A percentile compares a stretch with the other conserved stretches of the same genome.
phyloP scores from a whole-genome alignment of 805 yeast species.

The Yarrowia sp. region DNA sequence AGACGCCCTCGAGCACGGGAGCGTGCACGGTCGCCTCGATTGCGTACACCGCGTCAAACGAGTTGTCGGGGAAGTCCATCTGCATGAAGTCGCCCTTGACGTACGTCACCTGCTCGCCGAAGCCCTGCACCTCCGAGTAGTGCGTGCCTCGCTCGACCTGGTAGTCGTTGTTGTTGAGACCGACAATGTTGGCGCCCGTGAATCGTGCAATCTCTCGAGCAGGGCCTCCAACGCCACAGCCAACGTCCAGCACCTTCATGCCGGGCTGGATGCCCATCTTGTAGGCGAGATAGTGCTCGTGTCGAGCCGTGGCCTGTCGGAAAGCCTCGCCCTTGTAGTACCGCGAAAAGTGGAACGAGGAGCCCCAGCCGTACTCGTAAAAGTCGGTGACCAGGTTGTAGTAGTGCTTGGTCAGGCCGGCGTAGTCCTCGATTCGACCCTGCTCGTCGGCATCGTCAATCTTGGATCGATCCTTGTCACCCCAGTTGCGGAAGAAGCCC shows the following conservation, averaged over 20 bases:
- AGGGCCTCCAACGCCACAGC: constrained; percentile 99
- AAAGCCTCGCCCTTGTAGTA: constrained; percentile 92
- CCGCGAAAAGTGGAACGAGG: constrained; percentile 95
- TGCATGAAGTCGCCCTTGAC: constrained; percentile 99
- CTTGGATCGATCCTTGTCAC: constrained; percentile 69
- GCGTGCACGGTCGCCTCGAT: constrained; percentile 99
- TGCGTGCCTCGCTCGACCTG: constrained; percentile 84
- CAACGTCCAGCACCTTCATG: constrained; percentile 92
- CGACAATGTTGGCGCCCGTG: constrained; percentile 81
- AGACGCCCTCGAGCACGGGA: constrained; percentile 93
- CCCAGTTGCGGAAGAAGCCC: constrained; percentile 97
- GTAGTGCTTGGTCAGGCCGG: constrained; percentile 89
- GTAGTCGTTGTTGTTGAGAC: constrained; percentile 95
- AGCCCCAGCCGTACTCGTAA: constrained; percentile 99
- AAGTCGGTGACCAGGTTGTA: constrained; percentile 96
- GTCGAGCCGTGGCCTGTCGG: constrained; percentile 87
- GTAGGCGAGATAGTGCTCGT: constrained; percentile 90
- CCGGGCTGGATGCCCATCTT: constrained; percentile 75
- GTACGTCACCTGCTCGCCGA: constrained; percentile 72
- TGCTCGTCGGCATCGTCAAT: constrained; percentile 53
- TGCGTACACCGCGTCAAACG: constrained; percentile 96
- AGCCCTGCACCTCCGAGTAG: constrained; percentile 64
- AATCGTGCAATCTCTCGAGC: constrained; percentile 94
- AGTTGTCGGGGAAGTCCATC: constrained; percentile 87
- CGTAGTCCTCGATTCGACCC: constrained; percentile 76